A percentile compares a stretch with the other conserved stretches of the same genome.
Conservation (phyloP, 306 rosid species). For the Glycyrrhiza uralensis region DNA sequence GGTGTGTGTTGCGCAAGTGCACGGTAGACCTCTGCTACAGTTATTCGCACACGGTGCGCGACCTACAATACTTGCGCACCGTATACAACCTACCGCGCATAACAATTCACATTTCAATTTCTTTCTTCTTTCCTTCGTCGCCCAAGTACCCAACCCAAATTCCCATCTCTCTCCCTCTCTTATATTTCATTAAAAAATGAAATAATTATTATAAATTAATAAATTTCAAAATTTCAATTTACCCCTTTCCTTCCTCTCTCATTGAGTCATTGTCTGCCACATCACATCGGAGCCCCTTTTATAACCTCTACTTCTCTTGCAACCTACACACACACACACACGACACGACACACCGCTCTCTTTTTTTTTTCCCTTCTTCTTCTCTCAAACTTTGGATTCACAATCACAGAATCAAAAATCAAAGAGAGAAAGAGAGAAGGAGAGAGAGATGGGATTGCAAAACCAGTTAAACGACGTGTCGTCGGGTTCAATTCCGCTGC, state of each 20-base stretch:
- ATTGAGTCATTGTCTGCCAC: not conserved
- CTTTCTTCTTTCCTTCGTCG: not conserved
- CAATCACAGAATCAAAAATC: not conserved
- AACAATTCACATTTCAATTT: not conserved
- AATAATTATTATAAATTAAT: not conserved
- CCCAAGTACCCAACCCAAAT: too few relatives aligned
- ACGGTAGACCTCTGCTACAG: too few relatives aligned
- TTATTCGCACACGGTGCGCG: too few relatives aligned
- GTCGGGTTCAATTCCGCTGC: constrained; percentile 76
- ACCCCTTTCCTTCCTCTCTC: not conserved
- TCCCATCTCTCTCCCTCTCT: not conserved
- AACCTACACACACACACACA: constrained; percentile 8
- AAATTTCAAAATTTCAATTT: not conserved
- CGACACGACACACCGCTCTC: not conserved
- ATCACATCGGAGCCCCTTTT: not conserved
- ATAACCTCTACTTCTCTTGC: constrained; percentile 14
- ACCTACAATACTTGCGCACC: too few relatives aligned
- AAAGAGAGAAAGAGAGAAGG: not conserved
- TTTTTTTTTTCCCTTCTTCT: not conserved
- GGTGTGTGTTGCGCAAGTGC: too few relatives aligned
- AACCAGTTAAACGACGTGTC: constrained; percentile 77
- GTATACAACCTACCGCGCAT: not conserved
- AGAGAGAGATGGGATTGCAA: constrained; percentile 60
- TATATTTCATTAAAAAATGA: not conserved
- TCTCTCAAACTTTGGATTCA: not conserved